A percentile compares a stretch with the other conserved stretches of the same genome.
Evolutionary conservation across 1,284 basidiomycete genomes (phyloP).

Genomic region (Trichosporon asahii): DNA sequence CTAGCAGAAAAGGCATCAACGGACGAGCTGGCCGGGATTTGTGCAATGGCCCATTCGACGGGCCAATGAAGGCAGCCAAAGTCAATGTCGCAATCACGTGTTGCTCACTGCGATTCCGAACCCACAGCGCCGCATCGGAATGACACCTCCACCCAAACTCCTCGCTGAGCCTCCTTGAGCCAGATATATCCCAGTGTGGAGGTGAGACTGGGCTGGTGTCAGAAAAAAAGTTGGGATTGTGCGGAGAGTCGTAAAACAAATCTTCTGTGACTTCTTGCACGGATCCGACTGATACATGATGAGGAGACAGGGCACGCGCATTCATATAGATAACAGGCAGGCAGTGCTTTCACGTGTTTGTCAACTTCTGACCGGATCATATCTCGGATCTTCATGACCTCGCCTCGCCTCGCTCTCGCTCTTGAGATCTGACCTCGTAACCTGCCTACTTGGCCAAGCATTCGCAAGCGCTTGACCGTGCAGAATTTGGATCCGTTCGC

Average conservation of each 20-base stretch:
- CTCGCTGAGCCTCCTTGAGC: neutral
- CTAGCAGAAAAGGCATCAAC: neutral
- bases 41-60: neutral
- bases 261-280: neutral
- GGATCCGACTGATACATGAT: neutral
- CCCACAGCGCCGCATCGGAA: neutral
- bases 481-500: no score
- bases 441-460: no score
- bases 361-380: neutral
- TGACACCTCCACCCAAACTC: neutral
- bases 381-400: neutral
- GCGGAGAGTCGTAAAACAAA: no score
- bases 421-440: no score
- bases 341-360: neutral
- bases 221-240: no score
- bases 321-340: neutral
- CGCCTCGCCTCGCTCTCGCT: no score
- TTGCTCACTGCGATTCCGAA: neutral
- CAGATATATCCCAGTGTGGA: neutral
- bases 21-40: neutral
- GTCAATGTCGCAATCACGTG: constrained; percentile 3
- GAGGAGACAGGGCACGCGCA: neutral
- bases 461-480: no score
- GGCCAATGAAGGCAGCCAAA: neutral
- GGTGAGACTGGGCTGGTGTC: neutral